Evolutionary conservation across 1,284 basidiomycete species (phyloP).

Genomic region (Erythrobasidium hasegawianum): DNA sequence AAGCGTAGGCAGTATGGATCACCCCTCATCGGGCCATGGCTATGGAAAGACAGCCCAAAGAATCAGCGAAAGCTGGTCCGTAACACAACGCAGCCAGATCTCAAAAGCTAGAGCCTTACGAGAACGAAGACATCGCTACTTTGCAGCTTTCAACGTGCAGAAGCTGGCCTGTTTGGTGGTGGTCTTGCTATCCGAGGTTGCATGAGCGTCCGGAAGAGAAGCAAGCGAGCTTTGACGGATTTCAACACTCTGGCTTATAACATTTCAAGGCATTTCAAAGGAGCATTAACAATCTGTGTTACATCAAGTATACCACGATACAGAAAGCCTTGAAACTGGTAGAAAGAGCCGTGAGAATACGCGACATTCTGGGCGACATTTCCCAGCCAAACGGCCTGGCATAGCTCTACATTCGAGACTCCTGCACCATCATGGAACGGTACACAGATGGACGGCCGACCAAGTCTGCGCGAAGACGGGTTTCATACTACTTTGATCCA

Average conservation of each 20-base stretch:
- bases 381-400: too few relatives aligned
- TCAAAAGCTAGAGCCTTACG: not conserved
- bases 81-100: not conserved
- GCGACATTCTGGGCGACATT: too few relatives aligned
- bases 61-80: not conserved
- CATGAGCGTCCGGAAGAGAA: not conserved
- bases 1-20: not conserved
- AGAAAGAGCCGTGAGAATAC: too few relatives aligned
- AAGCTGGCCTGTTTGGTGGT: too few relatives aligned
- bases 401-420: too few relatives aligned
- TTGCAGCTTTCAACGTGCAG: too few relatives aligned
- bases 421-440: constrained; percentile 18
- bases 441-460: constrained; percentile 18
- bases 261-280: not conserved
- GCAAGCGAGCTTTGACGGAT: constrained; percentile 8
- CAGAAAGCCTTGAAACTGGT: too few relatives aligned
- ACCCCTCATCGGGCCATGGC: constrained; percentile 30
- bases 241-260: not conserved
- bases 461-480: constrained; percentile 12
- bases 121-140: constrained; percentile 1
- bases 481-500: constrained; percentile 34
- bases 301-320: too few relatives aligned
- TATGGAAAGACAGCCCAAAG: not conserved
- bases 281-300: not conserved
- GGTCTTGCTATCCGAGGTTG: not conserved